A percentile compares a stretch with the other conserved stretches of the same genome.
These are phyloP conservation scores for Calonectria pteridis DNA, from an alignment of 2,329 filamentous ascomycete genomes.

Conservation along the genomic window DNA sequence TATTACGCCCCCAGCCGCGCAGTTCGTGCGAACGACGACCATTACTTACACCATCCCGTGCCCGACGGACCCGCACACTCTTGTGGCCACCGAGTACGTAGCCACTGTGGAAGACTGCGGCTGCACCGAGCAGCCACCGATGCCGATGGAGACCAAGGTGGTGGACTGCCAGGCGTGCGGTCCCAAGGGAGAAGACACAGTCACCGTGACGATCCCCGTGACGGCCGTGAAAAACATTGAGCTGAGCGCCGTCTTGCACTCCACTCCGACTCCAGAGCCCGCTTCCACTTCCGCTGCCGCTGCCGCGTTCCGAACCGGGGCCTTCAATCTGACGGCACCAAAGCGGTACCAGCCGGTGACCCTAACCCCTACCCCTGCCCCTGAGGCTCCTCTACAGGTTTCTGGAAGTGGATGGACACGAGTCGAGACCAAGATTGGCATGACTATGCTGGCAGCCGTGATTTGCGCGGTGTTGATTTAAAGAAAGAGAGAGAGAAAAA, in stretches of 20 bases:
- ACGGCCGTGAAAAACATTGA: slow-evolving; percentile 2
- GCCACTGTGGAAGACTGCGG: slow-evolving; percentile 47
- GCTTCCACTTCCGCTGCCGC: background rate
- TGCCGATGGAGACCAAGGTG: slow-evolving; percentile 40
- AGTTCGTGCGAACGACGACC: slow-evolving; percentile 32
- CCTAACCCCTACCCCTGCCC: slow-evolving; percentile 25
- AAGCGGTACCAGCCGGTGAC: background rate
- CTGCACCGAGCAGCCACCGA: slow-evolving; percentile 29
- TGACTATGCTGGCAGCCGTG: slow-evolving; percentile 27
- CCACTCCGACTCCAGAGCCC: background rate
- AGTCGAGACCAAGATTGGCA: slow-evolving; percentile 24
- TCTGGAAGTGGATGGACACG: slow-evolving; percentile 27
- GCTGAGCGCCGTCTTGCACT: background rate
- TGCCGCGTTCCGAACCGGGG: background rate
- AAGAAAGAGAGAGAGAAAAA: too few relatives aligned
- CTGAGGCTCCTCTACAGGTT: slow-evolving; percentile 21
- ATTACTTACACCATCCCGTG: slow-evolving; percentile 43
- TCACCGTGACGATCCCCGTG: slow-evolving; percentile 43
- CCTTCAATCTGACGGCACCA: background rate
- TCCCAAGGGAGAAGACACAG: slow-evolving; percentile 32
- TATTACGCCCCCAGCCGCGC: background rate
- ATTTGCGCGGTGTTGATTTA: slow-evolving; percentile 30
- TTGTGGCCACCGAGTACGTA: slow-evolving; percentile 49
- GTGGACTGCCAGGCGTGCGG: slow-evolving; percentile 41
- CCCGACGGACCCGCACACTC: slow-evolving; percentile 48